A percentile compares a stretch with the other conserved stretches of the same genome.
phyloP scores from a whole-genome alignment of 2,329 filamentous ascomycete genomes.

The Drechmeria coniospora region DNA sequence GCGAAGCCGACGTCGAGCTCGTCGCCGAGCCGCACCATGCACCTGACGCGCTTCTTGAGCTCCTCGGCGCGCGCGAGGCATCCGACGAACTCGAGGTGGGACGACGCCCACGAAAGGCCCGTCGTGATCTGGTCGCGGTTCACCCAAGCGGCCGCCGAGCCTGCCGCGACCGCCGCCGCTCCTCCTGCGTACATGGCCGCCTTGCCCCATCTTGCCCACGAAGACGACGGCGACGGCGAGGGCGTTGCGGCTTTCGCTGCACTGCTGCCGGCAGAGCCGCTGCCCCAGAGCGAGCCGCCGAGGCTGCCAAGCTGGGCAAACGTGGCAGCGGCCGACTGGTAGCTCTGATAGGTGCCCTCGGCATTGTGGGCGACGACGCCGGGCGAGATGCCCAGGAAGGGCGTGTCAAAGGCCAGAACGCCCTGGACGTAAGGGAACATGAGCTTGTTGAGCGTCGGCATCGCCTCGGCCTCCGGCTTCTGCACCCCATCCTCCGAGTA shows the following conservation, averaged over 20 bases:
- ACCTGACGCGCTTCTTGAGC: constrained; percentile 56
- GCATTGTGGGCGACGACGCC: constrained; percentile 76
- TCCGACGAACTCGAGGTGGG: constrained; percentile 86
- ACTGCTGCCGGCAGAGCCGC: too few species aligned
- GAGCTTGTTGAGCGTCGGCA: constrained; percentile 37
- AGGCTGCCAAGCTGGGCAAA: constrained; percentile 51
- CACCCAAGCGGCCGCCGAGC: constrained; percentile 71
- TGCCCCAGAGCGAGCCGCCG: constrained; percentile 55
- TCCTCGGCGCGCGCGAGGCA: constrained; percentile 76
- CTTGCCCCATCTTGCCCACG: constrained; percentile 72
- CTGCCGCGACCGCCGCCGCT: constrained; percentile 66
- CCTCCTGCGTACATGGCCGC: constrained; percentile 78
- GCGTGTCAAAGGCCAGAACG: constrained; percentile 86
- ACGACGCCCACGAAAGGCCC: constrained; percentile 69
- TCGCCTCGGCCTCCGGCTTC: constrained; percentile 12
- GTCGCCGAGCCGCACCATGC: constrained; percentile 46
- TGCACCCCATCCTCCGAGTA: constrained; percentile 27
- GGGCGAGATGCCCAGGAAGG: constrained; percentile 69
- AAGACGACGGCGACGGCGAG: constrained; percentile 6
- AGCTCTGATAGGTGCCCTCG: constrained; percentile 67
- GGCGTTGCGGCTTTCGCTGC: constrained; percentile 5
- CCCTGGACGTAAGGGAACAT: constrained; percentile 93
- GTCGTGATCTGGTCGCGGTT: constrained; percentile 67
- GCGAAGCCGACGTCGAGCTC: constrained; percentile 62
- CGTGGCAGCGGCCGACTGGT: constrained; percentile 54